Base-by-base conservation (phyloP, 2,329 filamentous ascomycete genomes). In the Colletotrichum sidae region DNA sequence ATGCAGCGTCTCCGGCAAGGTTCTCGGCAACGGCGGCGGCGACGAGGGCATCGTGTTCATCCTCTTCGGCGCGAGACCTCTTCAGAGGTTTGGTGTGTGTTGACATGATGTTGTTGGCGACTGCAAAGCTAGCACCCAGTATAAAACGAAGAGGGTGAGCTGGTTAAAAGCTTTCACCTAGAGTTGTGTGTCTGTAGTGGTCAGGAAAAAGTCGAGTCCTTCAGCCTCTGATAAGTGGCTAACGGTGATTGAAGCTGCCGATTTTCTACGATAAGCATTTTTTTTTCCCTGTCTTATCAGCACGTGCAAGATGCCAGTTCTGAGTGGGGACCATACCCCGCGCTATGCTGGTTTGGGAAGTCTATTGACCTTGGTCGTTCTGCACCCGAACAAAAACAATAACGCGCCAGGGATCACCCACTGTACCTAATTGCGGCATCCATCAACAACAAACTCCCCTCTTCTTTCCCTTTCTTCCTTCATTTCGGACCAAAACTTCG, bases 1-100 rank as follows among this genome's bases (percentile, higher is more conserved):
- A 57, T 41, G 55, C 12, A 81, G 78, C 47, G 75, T 77, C 56
- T 73, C 74, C 73, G 56, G 74, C 75, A 17, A 73, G 71, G 35
- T 72, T 65, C 55, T 68, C 47, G 53, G 60, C 62, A 50, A 65
- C 65, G 35, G 64, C 64, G 34, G 67, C 51, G 44, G 66, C 58
- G 13, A 65, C 61, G 39, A 67, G 55, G 33, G 62, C 60, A 37
- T 68, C 62, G 44, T 69, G 62, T 37, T 60, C 55, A 15, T 57
- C 55, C 39, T 66, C 63, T 34, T 67, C 64, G 17, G 54, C 58
- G 45, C 65, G 67, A 34, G 65, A 53, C 42, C 67, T 67, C 56
- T 69, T 69, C 39, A 68, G 49, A 45, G 61, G 55, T 35, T 67
- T 69, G 10, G 42, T 47, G n/a, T 52, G 25, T 11, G 62, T 53